Evolutionary conservation across 2,329 filamentous ascomycete species (phyloP), one percentile per base, ranked within the genome.

Genomic region (Colletotrichum musae): DNA sequence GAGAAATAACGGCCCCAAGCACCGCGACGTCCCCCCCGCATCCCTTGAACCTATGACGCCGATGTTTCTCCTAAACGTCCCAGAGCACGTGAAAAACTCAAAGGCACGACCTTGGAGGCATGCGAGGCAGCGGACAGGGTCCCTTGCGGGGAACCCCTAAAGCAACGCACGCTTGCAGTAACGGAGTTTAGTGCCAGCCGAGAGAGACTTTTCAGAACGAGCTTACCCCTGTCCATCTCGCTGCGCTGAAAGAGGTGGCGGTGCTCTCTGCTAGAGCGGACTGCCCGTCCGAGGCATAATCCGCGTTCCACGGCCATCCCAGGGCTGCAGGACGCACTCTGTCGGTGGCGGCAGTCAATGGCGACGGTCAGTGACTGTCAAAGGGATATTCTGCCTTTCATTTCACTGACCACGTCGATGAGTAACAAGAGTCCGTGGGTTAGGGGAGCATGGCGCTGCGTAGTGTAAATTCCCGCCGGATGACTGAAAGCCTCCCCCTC

Each of bases 61-160:
- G 43, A 69, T 66, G 61, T 57, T 69, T 69, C 66, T 60, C n/a
- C 61, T 50, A 51, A 60, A 59, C 41, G 32, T 50, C 12, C 13
- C 13, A 43, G 12, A 24, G 32, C 66, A 69, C 61, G 50, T 60
- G 61, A 65, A 66, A 66, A 41, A 45, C 50, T 24, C 59, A 60
- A 53, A 28, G 50, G 32, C 32, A 36, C 32, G 32, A 36, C 32
- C 32, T 36, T 36, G 32, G 32, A 36, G 32, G 28, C 28, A 53
- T 43, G 52, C 24, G 24, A 16, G 41, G 48, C 18, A 48, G 13
- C 16, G 16, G 10, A 39, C 62, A 66, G 56, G 61, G 62, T 45
- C 66, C 43, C 24, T 13, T 60, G 66, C 56, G 66, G 66, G 66
- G 66, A 56, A 32, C 10, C 16, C 10, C 12, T 16, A 54, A 36